Evolutionary conservation across 1,284 basidiomycete species (phyloP).

Genomic region (Trichosporon sp.): DNA sequence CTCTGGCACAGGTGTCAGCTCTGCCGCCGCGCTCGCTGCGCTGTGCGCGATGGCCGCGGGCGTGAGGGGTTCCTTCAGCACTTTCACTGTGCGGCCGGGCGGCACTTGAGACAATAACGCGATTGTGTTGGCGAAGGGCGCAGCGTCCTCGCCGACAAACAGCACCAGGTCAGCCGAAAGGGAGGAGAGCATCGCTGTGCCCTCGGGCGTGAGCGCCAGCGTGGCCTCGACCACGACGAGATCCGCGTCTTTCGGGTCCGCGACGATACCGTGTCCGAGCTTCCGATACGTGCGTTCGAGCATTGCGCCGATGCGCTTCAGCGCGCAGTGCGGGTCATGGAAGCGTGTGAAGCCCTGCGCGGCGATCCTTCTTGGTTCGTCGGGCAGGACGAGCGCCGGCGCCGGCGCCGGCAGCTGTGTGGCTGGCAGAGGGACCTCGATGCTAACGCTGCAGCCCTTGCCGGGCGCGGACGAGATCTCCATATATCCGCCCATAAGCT

Average conservation of each 20-base stretch:
- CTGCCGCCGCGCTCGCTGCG: background rate
- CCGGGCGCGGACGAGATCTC: slow-evolving; percentile 50
- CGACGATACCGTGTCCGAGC: slow-evolving; percentile 40
- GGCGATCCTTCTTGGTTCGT: slow-evolving; percentile 34
- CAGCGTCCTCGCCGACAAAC: background rate
- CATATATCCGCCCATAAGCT: slow-evolving; percentile 53
- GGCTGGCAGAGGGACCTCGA: slow-evolving; percentile 47
- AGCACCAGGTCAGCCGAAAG: background rate
- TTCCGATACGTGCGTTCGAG: slow-evolving; percentile 43
- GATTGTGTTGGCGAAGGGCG: background rate
- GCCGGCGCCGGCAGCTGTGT: background rate
- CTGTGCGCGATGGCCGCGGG: background rate
- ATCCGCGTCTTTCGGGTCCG: background rate
- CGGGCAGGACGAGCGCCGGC: no score
- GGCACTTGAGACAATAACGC: background rate
- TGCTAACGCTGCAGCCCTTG: slow-evolving; percentile 45
- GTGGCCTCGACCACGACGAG: background rate
- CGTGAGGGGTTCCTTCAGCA: background rate
- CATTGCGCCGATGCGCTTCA: slow-evolving; percentile 33
- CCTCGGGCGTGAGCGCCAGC: background rate
- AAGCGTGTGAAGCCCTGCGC: slow-evolving; percentile 42
- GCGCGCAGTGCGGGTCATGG: slow-evolving; percentile 18
- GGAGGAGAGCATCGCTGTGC: background rate
- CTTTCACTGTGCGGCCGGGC: background rate
- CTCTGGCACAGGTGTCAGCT: background rate